Evolutionary conservation across 2,329 filamentous ascomycete genomes (phyloP).

Genomic region (Cryphonectria japonica): DNA sequence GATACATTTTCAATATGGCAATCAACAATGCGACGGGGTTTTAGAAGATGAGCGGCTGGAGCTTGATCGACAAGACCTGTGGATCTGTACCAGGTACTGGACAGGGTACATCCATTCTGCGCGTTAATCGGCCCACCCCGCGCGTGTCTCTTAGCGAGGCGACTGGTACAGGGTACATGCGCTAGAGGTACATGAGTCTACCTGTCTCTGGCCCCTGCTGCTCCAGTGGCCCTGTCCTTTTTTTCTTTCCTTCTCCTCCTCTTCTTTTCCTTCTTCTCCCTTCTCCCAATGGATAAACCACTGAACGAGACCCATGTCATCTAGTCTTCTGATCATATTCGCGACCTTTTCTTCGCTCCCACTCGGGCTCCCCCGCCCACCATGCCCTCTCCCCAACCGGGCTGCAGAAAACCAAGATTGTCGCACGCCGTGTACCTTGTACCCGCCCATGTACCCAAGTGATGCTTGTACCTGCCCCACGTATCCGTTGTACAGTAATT

Average conservation of each 20-base stretch:
- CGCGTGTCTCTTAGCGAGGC: slow-evolving; percentile 1
- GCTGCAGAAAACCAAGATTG: not conserved
- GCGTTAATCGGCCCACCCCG: not conserved
- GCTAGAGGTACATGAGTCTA: not conserved
- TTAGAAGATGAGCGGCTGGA: slow-evolving; percentile 5
- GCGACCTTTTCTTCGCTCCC: slow-evolving; percentile 20
- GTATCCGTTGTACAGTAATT: not conserved
- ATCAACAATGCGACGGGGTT: slow-evolving; percentile 4
- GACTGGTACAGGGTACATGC: not conserved
- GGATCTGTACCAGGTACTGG: not conserved
- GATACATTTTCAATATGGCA: not conserved
- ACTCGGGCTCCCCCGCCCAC: slow-evolving; percentile 13
- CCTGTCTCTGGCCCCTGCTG: not conserved
- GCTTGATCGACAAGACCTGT: slow-evolving; percentile 2
- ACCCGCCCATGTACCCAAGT: not conserved
- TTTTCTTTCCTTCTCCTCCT: not conserved
- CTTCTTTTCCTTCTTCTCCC: not conserved
- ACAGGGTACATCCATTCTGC: not conserved
- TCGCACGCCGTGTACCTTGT: not conserved
- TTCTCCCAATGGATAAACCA: not conserved
- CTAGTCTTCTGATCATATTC: slow-evolving; percentile 27
- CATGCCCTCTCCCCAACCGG: not conserved
- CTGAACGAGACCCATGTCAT: slow-evolving; percentile 21
- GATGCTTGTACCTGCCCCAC: not conserved
- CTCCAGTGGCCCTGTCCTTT: not conserved